Conservation (phyloP, 768 basidiomycete genomes). For the Suillus fuscotomentosus region DNA sequence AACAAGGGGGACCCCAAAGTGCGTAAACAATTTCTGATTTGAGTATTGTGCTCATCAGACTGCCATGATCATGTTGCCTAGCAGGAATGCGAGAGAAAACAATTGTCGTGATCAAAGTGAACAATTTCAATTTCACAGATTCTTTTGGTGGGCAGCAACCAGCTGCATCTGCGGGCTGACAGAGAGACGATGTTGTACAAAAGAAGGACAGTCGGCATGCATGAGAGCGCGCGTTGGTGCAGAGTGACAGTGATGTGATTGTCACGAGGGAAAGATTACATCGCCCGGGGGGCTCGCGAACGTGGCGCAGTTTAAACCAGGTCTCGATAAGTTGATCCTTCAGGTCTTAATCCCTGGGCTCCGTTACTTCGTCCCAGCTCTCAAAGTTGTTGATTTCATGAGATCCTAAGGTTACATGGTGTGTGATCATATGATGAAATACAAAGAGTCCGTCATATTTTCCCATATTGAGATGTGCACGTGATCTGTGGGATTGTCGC, state of each 20-base stretch:
- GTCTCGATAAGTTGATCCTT: not conserved
- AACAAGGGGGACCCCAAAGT: not conserved
- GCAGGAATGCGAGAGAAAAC: not conserved
- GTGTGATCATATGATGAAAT: not conserved
- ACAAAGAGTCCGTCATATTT: too few species aligned
- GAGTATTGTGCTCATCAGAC: not conserved
- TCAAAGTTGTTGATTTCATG: conserved; percentile 49
- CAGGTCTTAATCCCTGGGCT: conserved; percentile 27
- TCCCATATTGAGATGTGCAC: not conserved
- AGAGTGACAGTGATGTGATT: not conserved
- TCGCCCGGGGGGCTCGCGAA: not conserved
- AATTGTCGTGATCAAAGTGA: not conserved
- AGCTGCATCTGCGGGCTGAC: not conserved
- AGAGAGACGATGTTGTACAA: not conserved
- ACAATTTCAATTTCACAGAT: not conserved
- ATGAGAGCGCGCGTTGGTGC: not conserved
- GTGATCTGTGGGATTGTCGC: conserved; percentile 2
- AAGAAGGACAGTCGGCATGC: not conserved
- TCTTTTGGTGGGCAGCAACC: not conserved
- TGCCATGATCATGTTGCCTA: not conserved
- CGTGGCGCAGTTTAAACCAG: not conserved
- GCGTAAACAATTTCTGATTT: not conserved
- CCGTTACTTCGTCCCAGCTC: conserved; percentile 57
- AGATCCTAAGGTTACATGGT: conserved; percentile 18
- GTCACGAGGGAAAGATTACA: not conserved